Evolutionary conservation across 2,329 filamentous ascomycete genomes (phyloP).

Genomic region (Aureobasidium sp.): DNA sequence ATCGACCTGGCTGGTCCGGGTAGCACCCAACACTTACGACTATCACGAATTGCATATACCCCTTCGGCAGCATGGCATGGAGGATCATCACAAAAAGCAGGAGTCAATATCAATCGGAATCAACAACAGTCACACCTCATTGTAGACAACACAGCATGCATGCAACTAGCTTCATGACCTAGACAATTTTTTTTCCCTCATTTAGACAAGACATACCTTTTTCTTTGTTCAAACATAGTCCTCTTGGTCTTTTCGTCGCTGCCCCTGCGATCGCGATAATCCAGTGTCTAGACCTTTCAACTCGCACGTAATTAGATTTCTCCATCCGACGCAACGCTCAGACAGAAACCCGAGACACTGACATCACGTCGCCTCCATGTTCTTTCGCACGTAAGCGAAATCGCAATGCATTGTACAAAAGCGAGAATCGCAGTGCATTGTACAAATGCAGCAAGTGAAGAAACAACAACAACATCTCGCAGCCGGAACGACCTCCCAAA

Average conservation of each 20-base stretch:
- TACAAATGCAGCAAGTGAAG: not conserved
- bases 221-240: not conserved
- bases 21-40: not conserved
- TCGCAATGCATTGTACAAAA: too few relatives aligned
- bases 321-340: not conserved
- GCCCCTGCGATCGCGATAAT: not conserved
- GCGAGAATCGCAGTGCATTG: not conserved
- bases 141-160: not conserved
- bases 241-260: too few relatives aligned
- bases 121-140: not conserved
- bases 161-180: not conserved
- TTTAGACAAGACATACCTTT: not conserved
- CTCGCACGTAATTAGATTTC: not conserved
- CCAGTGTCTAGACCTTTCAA: not conserved
- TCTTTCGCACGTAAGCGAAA: not conserved
- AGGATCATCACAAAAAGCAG: not conserved
- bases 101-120: not conserved
- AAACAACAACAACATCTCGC: not conserved
- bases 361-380: not conserved
- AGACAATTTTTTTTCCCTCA: not conserved
- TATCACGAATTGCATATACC: constrained; percentile 6
- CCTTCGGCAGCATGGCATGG: not conserved
- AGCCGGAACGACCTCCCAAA: not conserved
- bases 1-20: not conserved
- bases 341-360: not conserved